Evolutionary conservation across 2,329 filamentous ascomycete genomes (phyloP).

Genomic region (Plenodomus lindquistii): DNA sequence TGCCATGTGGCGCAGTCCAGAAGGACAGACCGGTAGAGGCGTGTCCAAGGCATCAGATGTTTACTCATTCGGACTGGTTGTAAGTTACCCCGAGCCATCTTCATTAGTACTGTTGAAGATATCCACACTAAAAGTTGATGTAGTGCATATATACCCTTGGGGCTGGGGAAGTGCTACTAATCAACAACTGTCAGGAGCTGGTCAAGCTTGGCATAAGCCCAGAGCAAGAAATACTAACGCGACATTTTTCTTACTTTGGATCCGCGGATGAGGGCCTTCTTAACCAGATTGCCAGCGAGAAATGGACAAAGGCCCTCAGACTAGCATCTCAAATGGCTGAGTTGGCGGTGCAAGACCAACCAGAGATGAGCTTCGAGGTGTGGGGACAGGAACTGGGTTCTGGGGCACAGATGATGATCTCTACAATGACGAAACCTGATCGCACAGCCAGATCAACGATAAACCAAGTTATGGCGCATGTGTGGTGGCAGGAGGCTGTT

Average conservation of each 20-base stretch:
- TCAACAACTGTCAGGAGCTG: conserved; percentile 39
- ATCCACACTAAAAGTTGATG: conserved; percentile 21
- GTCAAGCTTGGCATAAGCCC: conserved; percentile 28
- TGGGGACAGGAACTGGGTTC: conserved; percentile 34
- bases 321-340: conserved; percentile 29
- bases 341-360: conserved; percentile 30
- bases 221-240: conserved; percentile 40
- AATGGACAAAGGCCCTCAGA: conserved; percentile 30
- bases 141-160: conserved; percentile 45
- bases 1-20: conserved; percentile 48
- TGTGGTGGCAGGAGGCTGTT: conserved; percentile 32
- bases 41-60: conserved; percentile 44
- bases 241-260: conserved; percentile 44
- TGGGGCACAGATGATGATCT: conserved; percentile 38
- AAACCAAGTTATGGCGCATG: conserved; percentile 38
- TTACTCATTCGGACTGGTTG: conserved; percentile 46
- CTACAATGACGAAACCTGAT: conserved; percentile 39
- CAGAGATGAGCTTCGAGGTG: conserved; percentile 30
- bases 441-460: conserved; percentile 39
- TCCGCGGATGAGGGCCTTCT: conserved; percentile 36
- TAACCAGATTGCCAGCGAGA: conserved; percentile 30
- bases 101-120: conserved; percentile 6
- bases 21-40: conserved; percentile 42
- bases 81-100: conserved; percentile 27
- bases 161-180: conserved; percentile 33